Conservation (phyloP, 1,284 basidiomycete species). For the Malassezia globosa region DNA sequence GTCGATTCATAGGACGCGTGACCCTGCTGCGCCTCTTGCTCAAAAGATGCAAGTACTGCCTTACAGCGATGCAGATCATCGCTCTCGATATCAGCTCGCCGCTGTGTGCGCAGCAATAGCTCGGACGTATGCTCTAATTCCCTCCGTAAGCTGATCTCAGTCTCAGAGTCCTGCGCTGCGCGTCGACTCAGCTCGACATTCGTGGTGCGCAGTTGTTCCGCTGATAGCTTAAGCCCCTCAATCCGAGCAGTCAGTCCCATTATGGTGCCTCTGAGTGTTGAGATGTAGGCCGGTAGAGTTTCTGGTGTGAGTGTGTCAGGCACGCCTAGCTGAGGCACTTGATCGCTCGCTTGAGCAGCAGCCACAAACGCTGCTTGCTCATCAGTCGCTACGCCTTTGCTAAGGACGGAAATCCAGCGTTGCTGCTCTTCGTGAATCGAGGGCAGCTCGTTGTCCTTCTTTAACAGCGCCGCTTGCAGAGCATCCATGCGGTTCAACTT, state of each 20-base stretch:
- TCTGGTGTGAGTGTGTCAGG: slow-evolving; percentile 18
- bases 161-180: slow-evolving; percentile 23
- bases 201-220: slow-evolving; percentile 22
- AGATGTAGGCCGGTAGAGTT: slow-evolving; percentile 26
- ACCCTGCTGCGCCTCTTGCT: slow-evolving; percentile 32
- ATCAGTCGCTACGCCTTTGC: slow-evolving; percentile 7
- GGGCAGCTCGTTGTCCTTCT: slow-evolving; percentile 27
- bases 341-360: slow-evolving; percentile 18
- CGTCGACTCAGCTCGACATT: slow-evolving; percentile 22
- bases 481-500: slow-evolving; percentile 24
- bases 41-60: slow-evolving; percentile 23
- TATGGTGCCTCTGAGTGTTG: slow-evolving; percentile 23
- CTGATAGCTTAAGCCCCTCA: slow-evolving; percentile 14
- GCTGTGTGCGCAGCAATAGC: slow-evolving; percentile 9
- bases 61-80: slow-evolving; percentile 26
- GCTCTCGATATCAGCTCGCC: slow-evolving; percentile 11
- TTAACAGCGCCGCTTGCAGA: slow-evolving; percentile 20
- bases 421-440: slow-evolving; percentile 26
- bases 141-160: slow-evolving; percentile 25
- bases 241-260: slow-evolving; percentile 24
- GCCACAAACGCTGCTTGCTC: slow-evolving; percentile 21
- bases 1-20: slow-evolving; percentile 28
- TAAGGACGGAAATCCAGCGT: slow-evolving; percentile 20
- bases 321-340: slow-evolving; percentile 2
- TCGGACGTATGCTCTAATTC: slow-evolving; percentile 36